Evolutionary conservation across 768 basidiomycete species (phyloP).

Genomic region (Saitozyma sp.): DNA sequence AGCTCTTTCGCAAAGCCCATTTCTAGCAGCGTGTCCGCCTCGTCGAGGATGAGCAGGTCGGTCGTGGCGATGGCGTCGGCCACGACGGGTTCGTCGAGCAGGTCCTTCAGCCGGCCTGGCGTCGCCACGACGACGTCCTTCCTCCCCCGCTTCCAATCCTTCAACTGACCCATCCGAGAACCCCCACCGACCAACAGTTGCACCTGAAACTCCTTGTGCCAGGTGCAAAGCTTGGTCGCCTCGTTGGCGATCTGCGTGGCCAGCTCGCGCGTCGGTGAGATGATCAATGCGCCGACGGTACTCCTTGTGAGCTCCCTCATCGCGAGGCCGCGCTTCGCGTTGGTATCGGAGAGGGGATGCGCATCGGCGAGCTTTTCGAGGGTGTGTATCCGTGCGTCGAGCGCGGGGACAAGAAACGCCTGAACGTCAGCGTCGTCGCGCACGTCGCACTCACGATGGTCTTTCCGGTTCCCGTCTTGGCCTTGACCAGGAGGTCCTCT

Average conservation of each 20-base stretch:
- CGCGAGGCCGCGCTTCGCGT: constrained; percentile 19
- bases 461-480: constrained; percentile 87
- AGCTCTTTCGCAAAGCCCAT: constrained; percentile 91
- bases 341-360: constrained; percentile 31
- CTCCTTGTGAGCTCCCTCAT: constrained; percentile 50
- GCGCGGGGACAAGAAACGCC: constrained; percentile 81
- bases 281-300: constrained; percentile 71
- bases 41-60: constrained; percentile 78
- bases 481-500: constrained; percentile 76
- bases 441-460: constrained; percentile 57
- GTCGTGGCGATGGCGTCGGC: constrained; percentile 60
- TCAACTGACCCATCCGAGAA: constrained; percentile 66
- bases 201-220: constrained; percentile 68
- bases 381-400: constrained; percentile 70
- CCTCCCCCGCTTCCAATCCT: constrained; percentile 64
- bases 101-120: constrained; percentile 79
- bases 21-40: constrained; percentile 85
- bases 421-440: constrained; percentile 10
- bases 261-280: constrained; percentile 86
- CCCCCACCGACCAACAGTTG: constrained; percentile 76
- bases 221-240: constrained; percentile 65
- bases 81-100: constrained; percentile 64
- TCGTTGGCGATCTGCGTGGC: constrained; percentile 88
- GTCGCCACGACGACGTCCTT: constrained; percentile 86
- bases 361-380: constrained; percentile 58